Evolutionary conservation across 805 yeast genomes (phyloP).

Genomic region (Candida pseudoglaebosa): DNA sequence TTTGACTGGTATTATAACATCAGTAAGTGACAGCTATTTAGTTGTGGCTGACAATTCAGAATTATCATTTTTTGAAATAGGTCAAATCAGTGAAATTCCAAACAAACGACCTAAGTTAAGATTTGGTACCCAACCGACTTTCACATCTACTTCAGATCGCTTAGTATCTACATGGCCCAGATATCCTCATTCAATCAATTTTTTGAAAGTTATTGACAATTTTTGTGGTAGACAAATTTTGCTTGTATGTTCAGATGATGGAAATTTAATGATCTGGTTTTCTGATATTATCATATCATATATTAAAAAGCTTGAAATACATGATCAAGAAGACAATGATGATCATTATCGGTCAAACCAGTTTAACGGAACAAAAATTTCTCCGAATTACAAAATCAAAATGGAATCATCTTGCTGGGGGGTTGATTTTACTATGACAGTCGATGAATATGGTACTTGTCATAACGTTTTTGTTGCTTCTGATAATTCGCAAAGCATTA

Average conservation of each 20-base stretch:
- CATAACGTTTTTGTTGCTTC: slow-evolving; percentile 43
- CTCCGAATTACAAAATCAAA: slow-evolving; percentile 25
- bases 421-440: slow-evolving; percentile 37
- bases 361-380: slow-evolving; percentile 18
- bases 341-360: slow-evolving; percentile 6
- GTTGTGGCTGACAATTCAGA: slow-evolving; percentile 33
- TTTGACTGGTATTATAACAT: slow-evolving; percentile 21
- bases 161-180: slow-evolving; percentile 48
- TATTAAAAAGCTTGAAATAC: slow-evolving; percentile 8
- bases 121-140: slow-evolving; percentile 40
- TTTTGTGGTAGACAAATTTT: slow-evolving; percentile 37
- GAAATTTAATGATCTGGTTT: slow-evolving; percentile 40
- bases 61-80: slow-evolving; percentile 30
- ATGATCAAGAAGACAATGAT: slow-evolving; percentile 6
- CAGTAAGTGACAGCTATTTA: slow-evolving; percentile 13
- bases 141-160: slow-evolving; percentile 39
- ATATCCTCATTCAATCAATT: slow-evolving; percentile 56
- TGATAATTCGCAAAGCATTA: slow-evolving; percentile 49
- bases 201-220: slow-evolving; percentile 36
- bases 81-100: slow-evolving; percentile 24
- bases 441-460: slow-evolving; percentile 12
- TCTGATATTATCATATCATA: slow-evolving; percentile 20
- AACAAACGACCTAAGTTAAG: slow-evolving; percentile 19
- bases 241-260: slow-evolving; percentile 53
- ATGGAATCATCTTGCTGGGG: slow-evolving; percentile 60